Conservation (phyloP, 2,329 filamentous ascomycete species). For the Nannizzia gypsea region DNA sequence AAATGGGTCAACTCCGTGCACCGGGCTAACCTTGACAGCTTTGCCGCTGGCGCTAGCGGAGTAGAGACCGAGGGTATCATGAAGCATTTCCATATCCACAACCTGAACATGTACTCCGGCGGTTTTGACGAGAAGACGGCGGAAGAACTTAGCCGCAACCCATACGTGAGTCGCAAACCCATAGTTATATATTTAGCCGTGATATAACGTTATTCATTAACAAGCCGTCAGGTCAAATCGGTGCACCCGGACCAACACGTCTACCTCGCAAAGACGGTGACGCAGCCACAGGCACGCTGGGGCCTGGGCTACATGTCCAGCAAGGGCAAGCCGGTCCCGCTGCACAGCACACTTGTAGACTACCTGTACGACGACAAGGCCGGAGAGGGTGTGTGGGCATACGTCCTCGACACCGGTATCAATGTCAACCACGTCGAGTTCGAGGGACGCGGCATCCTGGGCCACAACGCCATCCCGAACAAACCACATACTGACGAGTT, state of each 20-base stretch:
- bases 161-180: conserved; percentile 4
- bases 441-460: conserved; percentile 9
- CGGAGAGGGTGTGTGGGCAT: conserved; percentile 9
- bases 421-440: conserved; percentile 11
- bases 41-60: conserved; percentile 1
- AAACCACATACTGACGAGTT: conserved; percentile 7
- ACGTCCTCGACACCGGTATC: conserved; percentile 11
- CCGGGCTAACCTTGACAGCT: conserved; percentile 8
- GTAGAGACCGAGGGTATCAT: conserved; percentile 6
- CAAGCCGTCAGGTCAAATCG: conserved; percentile 1
- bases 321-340: conserved; percentile 5
- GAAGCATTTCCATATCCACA: conserved; percentile 8
- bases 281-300: conserved; percentile 6
- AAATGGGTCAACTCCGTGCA: conserved; percentile 7
- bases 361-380: conserved; percentile 10
- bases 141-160: conserved; percentile 7
- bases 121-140: conserved; percentile 8
- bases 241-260: conserved; percentile 7
- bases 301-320: conserved; percentile 8
- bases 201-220: not conserved
- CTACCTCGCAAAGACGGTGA: conserved; percentile 6
- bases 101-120: conserved; percentile 9
- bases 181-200: no score
- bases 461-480: conserved; percentile 6
- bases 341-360: not conserved